Percentiles rank a stretch among this genome's conserved stretches.
These are phyloP conservation scores for Pneumocystis sp. DNA, from an alignment of 1,139 yeast genomes.

Conservation along the genomic window DNA sequence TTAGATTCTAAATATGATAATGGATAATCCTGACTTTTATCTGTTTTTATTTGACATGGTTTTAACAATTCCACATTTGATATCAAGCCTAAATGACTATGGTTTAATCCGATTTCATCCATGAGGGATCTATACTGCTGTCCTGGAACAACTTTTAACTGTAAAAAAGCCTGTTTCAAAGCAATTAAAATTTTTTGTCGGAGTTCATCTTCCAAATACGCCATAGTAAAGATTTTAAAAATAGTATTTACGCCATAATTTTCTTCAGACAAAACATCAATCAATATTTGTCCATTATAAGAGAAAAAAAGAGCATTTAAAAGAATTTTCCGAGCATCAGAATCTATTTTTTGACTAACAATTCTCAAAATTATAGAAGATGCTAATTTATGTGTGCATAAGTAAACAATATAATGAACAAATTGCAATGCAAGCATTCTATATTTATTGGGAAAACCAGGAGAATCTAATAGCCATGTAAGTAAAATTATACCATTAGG, in stretches of 20 bases:
- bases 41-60: neutral
- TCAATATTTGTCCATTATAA: slow-evolving; percentile 21
- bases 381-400: slow-evolving; percentile 78
- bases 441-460: slow-evolving; percentile 47
- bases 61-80: neutral
- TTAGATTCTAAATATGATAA: neutral
- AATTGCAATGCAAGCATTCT: slow-evolving; percentile 42
- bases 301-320: slow-evolving; percentile 44
- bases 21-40: neutral
- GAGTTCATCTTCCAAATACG: slow-evolving; percentile 30
- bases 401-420: slow-evolving; percentile 43
- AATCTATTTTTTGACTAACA: slow-evolving; percentile 49
- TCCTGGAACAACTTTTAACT: slow-evolving; percentile 39
- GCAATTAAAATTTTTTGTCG: slow-evolving; percentile 12
- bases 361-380: slow-evolving; percentile 70
- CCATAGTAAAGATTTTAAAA: slow-evolving; percentile 59
- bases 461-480: slow-evolving; percentile 91
- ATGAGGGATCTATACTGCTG: slow-evolving; percentile 75
- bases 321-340: slow-evolving; percentile 44
- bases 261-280: slow-evolving; percentile 42
- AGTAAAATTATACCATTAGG: slow-evolving; percentile 77
- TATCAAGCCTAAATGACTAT: neutral
- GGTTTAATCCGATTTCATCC: slow-evolving; percentile 72
- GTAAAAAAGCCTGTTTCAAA: slow-evolving; percentile 38
- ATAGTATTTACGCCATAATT: slow-evolving; percentile 75